These are phyloP conservation scores for Pugionium dolabratum DNA, from an alignment of 345 rosid genomes.

Conservation along the genomic window DNA sequence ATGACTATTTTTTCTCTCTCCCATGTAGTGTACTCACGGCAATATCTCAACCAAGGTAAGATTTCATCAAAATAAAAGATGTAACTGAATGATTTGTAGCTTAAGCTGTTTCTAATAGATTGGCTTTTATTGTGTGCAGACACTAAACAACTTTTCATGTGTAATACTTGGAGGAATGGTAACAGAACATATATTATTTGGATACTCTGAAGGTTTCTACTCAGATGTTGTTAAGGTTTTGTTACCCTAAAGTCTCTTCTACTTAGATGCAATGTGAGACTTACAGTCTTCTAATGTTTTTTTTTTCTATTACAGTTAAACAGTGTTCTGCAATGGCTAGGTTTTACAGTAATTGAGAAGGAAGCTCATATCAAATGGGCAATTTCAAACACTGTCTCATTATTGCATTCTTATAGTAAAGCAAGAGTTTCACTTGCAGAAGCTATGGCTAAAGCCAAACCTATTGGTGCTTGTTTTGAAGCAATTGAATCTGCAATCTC, in stretches of 20 bases:
- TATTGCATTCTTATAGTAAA: conserved; percentile 37
- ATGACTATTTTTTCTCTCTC: background rate
- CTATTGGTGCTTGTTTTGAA: conserved; percentile 49
- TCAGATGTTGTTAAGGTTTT: conserved; percentile 53
- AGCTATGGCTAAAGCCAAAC: conserved; percentile 47
- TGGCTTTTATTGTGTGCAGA: conserved; percentile 22
- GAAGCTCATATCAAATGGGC: conserved; percentile 52
- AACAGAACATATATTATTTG: conserved; percentile 51
- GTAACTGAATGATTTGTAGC: background rate
- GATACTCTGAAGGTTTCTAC: conserved; percentile 52
- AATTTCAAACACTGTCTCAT: conserved; percentile 41
- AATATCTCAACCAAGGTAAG: conserved; percentile 23
- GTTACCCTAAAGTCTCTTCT: background rate
- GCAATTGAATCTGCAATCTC: conserved; percentile 45
- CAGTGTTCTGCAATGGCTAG: conserved; percentile 45
- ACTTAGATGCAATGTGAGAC: background rate
- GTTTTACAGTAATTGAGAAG: conserved; percentile 38
- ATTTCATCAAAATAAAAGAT: conserved; percentile 54
- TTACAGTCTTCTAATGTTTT: background rate
- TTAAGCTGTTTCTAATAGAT: background rate
- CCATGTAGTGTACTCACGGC: conserved; percentile 40
- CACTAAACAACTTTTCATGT: conserved; percentile 49
- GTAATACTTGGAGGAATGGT: conserved; percentile 57
- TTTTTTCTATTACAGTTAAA: conserved; percentile 43
- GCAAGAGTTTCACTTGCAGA: conserved; percentile 44